Conservation (phyloP, 306 rosid genomes). For the Geum urbanum region DNA sequence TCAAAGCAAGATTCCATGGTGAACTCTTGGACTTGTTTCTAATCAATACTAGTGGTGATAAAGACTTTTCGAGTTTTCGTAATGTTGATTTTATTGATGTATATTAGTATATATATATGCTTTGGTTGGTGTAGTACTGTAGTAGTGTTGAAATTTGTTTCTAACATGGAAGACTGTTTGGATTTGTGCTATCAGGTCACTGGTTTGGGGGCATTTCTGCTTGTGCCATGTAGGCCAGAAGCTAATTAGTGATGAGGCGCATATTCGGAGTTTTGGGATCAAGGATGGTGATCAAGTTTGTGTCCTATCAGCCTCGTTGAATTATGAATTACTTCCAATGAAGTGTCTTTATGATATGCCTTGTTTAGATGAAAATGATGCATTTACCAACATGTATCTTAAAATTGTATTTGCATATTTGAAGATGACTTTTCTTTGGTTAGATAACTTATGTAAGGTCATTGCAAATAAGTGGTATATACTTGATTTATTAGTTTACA, state of each 20-base stretch:
- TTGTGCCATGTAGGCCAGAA: constrained; percentile 40
- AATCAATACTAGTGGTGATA: not conserved
- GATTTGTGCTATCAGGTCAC: constrained; percentile 31
- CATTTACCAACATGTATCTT: not conserved
- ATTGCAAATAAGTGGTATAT: not conserved
- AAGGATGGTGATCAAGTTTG: constrained; percentile 57
- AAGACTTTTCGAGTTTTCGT: no score
- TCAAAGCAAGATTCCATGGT: constrained; percentile 40
- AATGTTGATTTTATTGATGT: not conserved
- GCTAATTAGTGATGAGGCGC: constrained; percentile 38
- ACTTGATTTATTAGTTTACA: not conserved
- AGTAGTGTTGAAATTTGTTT: not conserved
- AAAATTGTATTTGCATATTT: not conserved
- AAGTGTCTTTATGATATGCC: not conserved
- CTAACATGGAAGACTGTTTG: not conserved
- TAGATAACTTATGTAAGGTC: not conserved
- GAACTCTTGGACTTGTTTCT: not conserved
- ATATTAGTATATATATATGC: not conserved
- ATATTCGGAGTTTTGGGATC: constrained; percentile 32
- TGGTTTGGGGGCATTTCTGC: constrained; percentile 56
- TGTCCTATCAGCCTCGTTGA: not conserved
- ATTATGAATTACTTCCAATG: not conserved
- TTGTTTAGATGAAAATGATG: not conserved
- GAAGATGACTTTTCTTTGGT: not conserved
- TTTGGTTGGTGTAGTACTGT: constrained; percentile 5